These are phyloP conservation scores for Annona cherimola DNA, from an alignment of 164 flowering plant species.

Conservation along the genomic window DNA sequence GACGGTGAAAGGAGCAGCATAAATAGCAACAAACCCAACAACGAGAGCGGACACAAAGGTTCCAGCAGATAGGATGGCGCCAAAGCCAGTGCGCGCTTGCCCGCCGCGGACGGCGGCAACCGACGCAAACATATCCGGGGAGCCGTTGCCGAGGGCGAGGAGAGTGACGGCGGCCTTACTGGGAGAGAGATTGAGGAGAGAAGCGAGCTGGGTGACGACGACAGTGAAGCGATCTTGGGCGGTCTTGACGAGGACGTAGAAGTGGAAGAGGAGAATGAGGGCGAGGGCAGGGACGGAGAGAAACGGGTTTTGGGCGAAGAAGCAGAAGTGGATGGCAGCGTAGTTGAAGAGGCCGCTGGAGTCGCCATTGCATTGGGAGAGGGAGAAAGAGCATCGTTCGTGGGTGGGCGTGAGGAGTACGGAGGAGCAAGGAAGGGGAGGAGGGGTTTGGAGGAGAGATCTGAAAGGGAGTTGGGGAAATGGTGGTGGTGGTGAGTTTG, in stretches of 20 bases:
- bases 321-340: slow-evolving; percentile 62
- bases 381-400: slow-evolving; percentile 30
- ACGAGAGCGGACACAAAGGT: slow-evolving; percentile 87
- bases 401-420: slow-evolving; percentile 14
- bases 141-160: slow-evolving; percentile 95
- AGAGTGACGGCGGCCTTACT: slow-evolving; percentile 90
- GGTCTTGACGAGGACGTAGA: slow-evolving; percentile 79
- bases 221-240: slow-evolving; percentile 79
- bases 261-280: slow-evolving; percentile 52
- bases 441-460: slow-evolving; percentile 6
- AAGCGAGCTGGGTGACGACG: slow-evolving; percentile 66
- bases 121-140: slow-evolving; percentile 87
- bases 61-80: slow-evolving; percentile 85
- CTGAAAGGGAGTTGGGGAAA: not conserved
- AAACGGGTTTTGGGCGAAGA: slow-evolving; percentile 33
- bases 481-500: slow-evolving; percentile 44
- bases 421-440: slow-evolving; percentile 27
- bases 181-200: slow-evolving; percentile 56
- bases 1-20: slow-evolving; percentile 75
- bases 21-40: slow-evolving; percentile 85
- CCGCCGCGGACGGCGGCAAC: slow-evolving; percentile 75
- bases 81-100: slow-evolving; percentile 77
- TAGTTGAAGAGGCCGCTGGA: slow-evolving; percentile 57
- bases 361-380: slow-evolving; percentile 23
- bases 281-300: slow-evolving; percentile 55